A percentile compares a stretch with the other conserved stretches of the same genome.
Evolutionary conservation across 441 rosid genomes (phyloP).

Genomic region (Daphne laureola): DNA sequence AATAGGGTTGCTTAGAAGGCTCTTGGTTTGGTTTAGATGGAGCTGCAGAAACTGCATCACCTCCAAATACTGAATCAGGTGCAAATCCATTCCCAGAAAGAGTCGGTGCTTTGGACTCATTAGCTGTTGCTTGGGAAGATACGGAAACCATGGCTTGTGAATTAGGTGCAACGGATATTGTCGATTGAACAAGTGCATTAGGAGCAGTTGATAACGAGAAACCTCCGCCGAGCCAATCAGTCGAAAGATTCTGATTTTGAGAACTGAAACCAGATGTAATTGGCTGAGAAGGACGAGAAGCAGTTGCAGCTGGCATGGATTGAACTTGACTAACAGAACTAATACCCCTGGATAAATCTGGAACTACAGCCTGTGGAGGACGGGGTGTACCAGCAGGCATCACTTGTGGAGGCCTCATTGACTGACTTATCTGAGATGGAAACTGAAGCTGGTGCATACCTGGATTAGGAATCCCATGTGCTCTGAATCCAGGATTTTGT

Average conservation of each 20-base stretch:
- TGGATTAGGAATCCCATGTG: slow-evolving; percentile 48
- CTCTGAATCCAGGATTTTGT: slow-evolving; percentile 50
- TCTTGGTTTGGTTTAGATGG: slow-evolving; percentile 42
- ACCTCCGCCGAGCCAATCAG: slow-evolving; percentile 49
- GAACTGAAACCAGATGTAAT: slow-evolving; percentile 30
- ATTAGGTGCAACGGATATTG: slow-evolving; percentile 29
- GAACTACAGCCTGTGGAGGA: slow-evolving; percentile 38
- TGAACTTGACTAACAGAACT: slow-evolving; percentile 37
- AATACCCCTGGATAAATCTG: slow-evolving; percentile 45
- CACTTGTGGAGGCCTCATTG: slow-evolving; percentile 35
- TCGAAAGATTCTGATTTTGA: slow-evolving; percentile 38
- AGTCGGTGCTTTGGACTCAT: slow-evolving; percentile 44
- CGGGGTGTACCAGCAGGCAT: slow-evolving; percentile 35
- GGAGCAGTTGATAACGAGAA: slow-evolving; percentile 37
- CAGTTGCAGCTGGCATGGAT: slow-evolving; percentile 25
- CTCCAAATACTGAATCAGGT: slow-evolving; percentile 41
- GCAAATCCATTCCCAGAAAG: slow-evolving; percentile 61
- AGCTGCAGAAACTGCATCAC: slow-evolving; percentile 48
- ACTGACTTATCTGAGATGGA: slow-evolving; percentile 49
- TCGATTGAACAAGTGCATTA: slow-evolving; percentile 29
- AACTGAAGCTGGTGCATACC: slow-evolving; percentile 38
- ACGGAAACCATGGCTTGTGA: slow-evolving; percentile 34
- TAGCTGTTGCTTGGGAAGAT: slow-evolving; percentile 27
- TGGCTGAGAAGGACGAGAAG: slow-evolving; percentile 35
- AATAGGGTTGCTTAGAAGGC: slow-evolving; percentile 30